Evolutionary conservation across 2,329 filamentous ascomycete species (phyloP).

Genomic region (Calonectria henricotiae): DNA sequence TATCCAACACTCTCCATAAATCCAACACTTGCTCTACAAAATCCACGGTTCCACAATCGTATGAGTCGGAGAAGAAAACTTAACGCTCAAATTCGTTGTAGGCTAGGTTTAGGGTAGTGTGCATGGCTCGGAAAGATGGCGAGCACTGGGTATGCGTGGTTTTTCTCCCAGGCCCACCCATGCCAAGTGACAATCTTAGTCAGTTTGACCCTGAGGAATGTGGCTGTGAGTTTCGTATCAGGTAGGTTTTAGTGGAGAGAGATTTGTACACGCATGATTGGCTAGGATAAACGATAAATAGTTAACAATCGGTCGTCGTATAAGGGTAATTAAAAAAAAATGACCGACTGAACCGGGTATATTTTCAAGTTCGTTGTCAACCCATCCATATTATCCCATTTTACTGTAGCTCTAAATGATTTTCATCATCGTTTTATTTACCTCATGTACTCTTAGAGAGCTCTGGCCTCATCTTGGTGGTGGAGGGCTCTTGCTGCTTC

Average conservation of each 20-base stretch:
- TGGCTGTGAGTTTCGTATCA: constrained; percentile 3
- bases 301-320: background rate
- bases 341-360: background rate
- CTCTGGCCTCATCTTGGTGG: no score
- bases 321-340: background rate
- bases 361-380: no score
- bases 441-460: background rate
- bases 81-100: no score
- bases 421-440: no score
- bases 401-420: no score
- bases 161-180: background rate
- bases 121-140: background rate
- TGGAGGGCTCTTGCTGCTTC: background rate
- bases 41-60: no score
- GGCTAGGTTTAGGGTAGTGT: background rate
- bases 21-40: no score
- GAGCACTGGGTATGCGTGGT: background rate
- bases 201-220: background rate
- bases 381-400: no score
- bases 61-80: no score
- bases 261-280: background rate
- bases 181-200: background rate
- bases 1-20: no score
- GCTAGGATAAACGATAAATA: no score
- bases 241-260: background rate